Evolutionary conservation across 2,329 filamentous ascomycete species (phyloP).

Genomic region (Daldinia sp.): DNA sequence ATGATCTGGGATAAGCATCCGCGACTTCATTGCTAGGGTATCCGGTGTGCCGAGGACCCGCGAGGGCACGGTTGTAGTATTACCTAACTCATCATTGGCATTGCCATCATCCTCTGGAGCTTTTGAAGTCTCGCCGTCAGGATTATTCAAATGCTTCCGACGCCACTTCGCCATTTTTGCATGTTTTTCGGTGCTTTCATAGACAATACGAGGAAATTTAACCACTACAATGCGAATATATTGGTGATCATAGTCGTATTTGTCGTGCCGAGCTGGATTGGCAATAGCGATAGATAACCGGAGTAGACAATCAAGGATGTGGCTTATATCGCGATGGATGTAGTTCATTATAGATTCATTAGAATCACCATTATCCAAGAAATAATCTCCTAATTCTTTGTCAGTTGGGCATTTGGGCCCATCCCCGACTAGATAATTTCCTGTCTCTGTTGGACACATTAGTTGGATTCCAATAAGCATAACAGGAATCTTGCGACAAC

Average conservation of each 20-base stretch:
- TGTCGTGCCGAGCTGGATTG: neutral
- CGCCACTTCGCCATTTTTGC: too few species aligned
- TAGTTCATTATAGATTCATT: neutral
- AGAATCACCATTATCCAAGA: neutral
- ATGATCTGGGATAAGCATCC: neutral
- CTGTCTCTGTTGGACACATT: too few species aligned
- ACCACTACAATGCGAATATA: neutral
- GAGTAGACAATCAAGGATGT: neutral
- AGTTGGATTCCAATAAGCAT: neutral
- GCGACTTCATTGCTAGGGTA: too few species aligned
- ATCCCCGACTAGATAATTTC: neutral
- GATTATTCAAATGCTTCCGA: too few species aligned
- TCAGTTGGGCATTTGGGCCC: neutral
- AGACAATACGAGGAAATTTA: neutral
- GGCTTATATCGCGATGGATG: neutral
- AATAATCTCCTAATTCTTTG: neutral
- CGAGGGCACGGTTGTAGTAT: neutral
- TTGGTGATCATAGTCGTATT: neutral
- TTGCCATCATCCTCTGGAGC: too few species aligned
- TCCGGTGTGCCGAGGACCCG: neutral
- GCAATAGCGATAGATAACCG: neutral
- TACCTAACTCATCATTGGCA: too few species aligned
- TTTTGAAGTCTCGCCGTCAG: too few species aligned
- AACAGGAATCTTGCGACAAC: neutral
- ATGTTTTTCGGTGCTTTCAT: neutral